phyloP scores from a whole-genome alignment of 2,329 filamentous ascomycete species.

The Penicillium sp. region DNA sequence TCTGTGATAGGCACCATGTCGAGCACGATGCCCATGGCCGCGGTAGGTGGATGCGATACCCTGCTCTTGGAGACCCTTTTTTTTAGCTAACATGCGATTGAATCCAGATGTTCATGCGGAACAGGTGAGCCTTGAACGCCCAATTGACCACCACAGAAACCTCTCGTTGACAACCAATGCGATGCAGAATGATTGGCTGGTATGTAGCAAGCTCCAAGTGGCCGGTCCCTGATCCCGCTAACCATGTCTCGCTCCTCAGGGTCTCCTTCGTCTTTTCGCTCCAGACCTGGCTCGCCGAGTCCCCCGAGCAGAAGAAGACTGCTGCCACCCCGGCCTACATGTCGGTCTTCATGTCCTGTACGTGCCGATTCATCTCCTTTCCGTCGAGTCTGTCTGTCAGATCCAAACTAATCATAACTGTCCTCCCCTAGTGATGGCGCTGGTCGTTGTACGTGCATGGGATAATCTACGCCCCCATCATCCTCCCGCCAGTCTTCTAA shows the following conservation, averaged over 20 bases:
- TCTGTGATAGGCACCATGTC: slow-evolving; percentile 61
- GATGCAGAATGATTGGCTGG: slow-evolving; percentile 67
- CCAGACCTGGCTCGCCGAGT: slow-evolving; percentile 57
- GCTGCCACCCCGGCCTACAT: slow-evolving; percentile 74
- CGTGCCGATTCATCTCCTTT: slow-evolving; percentile 41
- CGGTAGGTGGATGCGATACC: slow-evolving; percentile 57
- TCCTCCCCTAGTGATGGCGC: slow-evolving; percentile 61
- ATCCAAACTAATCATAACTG: slow-evolving; percentile 24
- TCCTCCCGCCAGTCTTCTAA: slow-evolving; percentile 19
- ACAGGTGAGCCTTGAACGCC: slow-evolving; percentile 64
- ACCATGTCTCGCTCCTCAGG: slow-evolving; percentile 39
- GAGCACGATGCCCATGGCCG: slow-evolving; percentile 91
- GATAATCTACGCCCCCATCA: background rate
- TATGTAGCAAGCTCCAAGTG: slow-evolving; percentile 40
- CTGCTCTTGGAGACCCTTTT: slow-evolving; percentile 17
- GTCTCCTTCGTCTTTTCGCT: slow-evolving; percentile 55
- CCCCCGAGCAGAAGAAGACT: slow-evolving; percentile 61
- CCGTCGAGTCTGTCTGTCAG: background rate
- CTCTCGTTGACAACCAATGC: slow-evolving; percentile 12
- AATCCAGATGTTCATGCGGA: slow-evolving; percentile 80
- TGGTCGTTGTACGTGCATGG: slow-evolving; percentile 54
- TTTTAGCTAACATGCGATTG: slow-evolving; percentile 28
- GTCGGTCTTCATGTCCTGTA: slow-evolving; percentile 79
- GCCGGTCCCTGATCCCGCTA: slow-evolving; percentile 21
- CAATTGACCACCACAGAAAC: slow-evolving; percentile 18